Percentiles rank a stretch among this genome's conserved stretches.
These are phyloP conservation scores for Bacterosira constricta DNA, from an alignment of 108 stramenopile genomes.

Conservation along the genomic window DNA sequence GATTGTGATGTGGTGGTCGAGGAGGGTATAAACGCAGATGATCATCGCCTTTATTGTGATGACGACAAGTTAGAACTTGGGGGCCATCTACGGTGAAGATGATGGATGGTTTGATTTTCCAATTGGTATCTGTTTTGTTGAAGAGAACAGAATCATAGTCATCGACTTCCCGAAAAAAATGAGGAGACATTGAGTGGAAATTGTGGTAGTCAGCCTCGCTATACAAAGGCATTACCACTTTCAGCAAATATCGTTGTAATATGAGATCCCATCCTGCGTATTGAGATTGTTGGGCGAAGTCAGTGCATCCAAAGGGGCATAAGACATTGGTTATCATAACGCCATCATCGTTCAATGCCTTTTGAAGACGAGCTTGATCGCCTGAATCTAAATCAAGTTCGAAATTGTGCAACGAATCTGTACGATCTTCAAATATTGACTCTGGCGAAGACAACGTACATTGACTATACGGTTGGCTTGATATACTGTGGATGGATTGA, in stretches of 20 bases:
- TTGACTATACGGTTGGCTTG: too few relatives aligned
- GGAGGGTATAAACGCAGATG: neutral
- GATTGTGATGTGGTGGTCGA: neutral
- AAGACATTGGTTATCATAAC: neutral
- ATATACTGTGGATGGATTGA: too few relatives aligned
- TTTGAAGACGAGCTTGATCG: too few relatives aligned
- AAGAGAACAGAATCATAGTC: neutral
- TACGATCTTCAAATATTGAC: too few relatives aligned
- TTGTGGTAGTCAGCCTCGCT: too few relatives aligned
- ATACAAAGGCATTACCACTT: too few relatives aligned
- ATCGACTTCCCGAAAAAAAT: neutral
- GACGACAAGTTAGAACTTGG: neutral
- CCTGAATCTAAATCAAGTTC: too few relatives aligned
- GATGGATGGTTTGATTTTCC: neutral
- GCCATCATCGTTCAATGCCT: neutral
- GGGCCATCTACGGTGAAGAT: neutral
- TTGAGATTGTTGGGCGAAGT: neutral
- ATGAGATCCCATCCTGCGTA: neutral
- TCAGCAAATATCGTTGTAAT: too few relatives aligned
- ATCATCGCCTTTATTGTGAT: too few relatives aligned
- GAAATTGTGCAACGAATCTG: too few relatives aligned
- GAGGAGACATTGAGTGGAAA: neutral
- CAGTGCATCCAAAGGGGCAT: conserved; percentile 3
- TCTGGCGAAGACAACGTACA: too few relatives aligned
- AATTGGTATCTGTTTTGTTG: neutral